phyloP scores from a whole-genome alignment of 2,329 filamentous ascomycete species.

The Venturia pyrina region DNA sequence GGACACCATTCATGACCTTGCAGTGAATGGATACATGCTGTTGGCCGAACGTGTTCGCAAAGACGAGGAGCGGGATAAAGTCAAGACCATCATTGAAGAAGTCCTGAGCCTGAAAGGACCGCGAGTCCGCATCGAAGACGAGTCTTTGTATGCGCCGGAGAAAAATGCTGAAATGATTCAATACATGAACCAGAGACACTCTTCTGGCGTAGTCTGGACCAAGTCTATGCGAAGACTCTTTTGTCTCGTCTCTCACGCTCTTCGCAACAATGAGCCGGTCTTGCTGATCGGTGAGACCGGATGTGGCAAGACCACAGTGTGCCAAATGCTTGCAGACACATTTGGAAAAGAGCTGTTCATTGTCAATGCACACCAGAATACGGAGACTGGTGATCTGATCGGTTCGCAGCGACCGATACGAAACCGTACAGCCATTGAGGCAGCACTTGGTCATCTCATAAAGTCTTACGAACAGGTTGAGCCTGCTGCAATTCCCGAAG shows the following conservation, averaged over 20 bases:
- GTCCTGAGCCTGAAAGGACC: slow-evolving; percentile 57
- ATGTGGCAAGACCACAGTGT: slow-evolving; percentile 95
- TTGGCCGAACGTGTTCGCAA: slow-evolving; percentile 92
- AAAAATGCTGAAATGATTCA: slow-evolving; percentile 26
- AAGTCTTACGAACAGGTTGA: slow-evolving; percentile 39
- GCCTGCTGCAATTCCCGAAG: neutral
- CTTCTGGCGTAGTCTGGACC: slow-evolving; percentile 73
- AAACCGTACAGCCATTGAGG: slow-evolving; percentile 66
- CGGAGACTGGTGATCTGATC: slow-evolving; percentile 94
- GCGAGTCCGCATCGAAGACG: slow-evolving; percentile 64
- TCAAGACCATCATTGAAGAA: slow-evolving; percentile 80
- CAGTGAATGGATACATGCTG: slow-evolving; percentile 90
- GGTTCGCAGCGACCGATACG: slow-evolving; percentile 87
- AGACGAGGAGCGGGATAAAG: slow-evolving; percentile 69
- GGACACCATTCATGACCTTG: slow-evolving; percentile 78
- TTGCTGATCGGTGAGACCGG: slow-evolving; percentile 93
- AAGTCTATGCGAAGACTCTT: slow-evolving; percentile 87
- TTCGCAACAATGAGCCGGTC: slow-evolving; percentile 86
- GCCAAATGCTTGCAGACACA: slow-evolving; percentile 80
- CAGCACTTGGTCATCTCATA: slow-evolving; percentile 38
- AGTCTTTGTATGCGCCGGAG: slow-evolving; percentile 54
- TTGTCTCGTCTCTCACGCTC: slow-evolving; percentile 74
- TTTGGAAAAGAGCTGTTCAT: slow-evolving; percentile 68
- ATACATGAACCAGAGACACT: slow-evolving; percentile 19
- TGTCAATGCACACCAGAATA: slow-evolving; percentile 96